These are phyloP conservation scores for Lyophyllum atratum DNA, from an alignment of 768 basidiomycete genomes.

Conservation along the genomic window DNA sequence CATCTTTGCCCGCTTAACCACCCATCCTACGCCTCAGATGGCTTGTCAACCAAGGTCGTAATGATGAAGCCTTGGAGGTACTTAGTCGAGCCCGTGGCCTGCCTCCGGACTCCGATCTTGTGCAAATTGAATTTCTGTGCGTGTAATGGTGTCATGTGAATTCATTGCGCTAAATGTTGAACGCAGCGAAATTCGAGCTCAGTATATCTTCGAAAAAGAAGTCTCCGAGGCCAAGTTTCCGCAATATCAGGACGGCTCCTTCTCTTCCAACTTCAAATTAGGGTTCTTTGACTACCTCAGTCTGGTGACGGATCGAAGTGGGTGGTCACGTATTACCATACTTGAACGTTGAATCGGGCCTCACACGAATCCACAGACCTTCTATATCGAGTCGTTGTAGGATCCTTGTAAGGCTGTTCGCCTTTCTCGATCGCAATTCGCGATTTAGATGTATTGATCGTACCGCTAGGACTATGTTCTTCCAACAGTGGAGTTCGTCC, in stretches of 20 bases:
- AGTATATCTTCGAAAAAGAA: slow-evolving; percentile 75
- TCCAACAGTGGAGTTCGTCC: slow-evolving; percentile 74
- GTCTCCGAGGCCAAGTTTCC: slow-evolving; percentile 57
- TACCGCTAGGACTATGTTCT: slow-evolving; percentile 62
- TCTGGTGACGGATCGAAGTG: slow-evolving; percentile 53
- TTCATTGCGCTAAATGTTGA: neutral
- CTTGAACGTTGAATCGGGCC: neutral
- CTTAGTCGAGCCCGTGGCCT: slow-evolving; percentile 60
- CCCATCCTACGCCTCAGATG: slow-evolving; percentile 40
- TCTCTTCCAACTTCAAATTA: slow-evolving; percentile 59
- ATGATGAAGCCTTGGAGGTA: slow-evolving; percentile 70
- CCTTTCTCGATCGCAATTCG: neutral
- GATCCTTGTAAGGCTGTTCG: slow-evolving; percentile 44
- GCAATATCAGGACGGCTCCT: slow-evolving; percentile 62
- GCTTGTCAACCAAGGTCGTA: slow-evolving; percentile 76
- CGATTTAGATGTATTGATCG: slow-evolving; percentile 4
- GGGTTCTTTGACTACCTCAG: slow-evolving; percentile 63
- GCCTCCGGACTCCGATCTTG: slow-evolving; percentile 59
- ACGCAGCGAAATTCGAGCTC: slow-evolving; percentile 68
- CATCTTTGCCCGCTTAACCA: neutral
- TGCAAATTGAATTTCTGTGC: slow-evolving; percentile 75
- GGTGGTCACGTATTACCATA: slow-evolving; percentile 1
- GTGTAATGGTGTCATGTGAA: slow-evolving; percentile 21
- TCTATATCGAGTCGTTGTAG: slow-evolving; percentile 63
- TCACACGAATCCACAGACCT: slow-evolving; percentile 39